Percentiles rank a stretch among this genome's conserved stretches.
phyloP scores from a whole-genome alignment of 768 basidiomycete species.

The Lentinula guzmanii region DNA sequence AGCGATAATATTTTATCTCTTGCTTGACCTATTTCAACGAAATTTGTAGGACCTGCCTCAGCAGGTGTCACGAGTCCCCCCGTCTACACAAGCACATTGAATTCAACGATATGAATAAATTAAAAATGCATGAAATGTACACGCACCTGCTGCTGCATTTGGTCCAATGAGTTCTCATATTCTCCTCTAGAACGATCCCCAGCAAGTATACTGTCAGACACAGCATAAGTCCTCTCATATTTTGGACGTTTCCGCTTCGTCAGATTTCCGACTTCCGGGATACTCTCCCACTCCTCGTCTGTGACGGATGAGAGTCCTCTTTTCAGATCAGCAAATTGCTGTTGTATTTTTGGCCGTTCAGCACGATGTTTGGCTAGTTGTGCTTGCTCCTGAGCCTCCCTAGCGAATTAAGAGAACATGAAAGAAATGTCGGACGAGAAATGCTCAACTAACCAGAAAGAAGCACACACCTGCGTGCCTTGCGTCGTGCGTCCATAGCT shows the following conservation, averaged over 20 bases:
- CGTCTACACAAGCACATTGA: constrained; percentile 23
- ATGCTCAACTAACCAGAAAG: constrained; percentile 31
- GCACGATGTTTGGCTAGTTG: constrained; percentile 73
- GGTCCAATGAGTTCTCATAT: constrained; percentile 73
- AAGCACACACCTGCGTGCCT: constrained; percentile 65
- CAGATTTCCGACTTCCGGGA: constrained; percentile 95
- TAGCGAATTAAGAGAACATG: constrained; percentile 20
- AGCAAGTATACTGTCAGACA: constrained; percentile 90
- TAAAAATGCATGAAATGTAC: background rate
- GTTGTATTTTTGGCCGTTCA: constrained; percentile 91
- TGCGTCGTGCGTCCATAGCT: constrained; percentile 83
- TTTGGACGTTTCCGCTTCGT: constrained; percentile 85
- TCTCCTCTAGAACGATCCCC: constrained; percentile 73
- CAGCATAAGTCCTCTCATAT: constrained; percentile 82
- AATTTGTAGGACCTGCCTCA: constrained; percentile 81
- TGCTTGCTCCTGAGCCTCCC: constrained; percentile 74
- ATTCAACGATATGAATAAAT: background rate
- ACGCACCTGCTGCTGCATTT: constrained; percentile 69
- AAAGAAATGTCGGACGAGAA: constrained; percentile 16
- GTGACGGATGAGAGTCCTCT: constrained; percentile 80
- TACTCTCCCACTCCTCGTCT: constrained; percentile 89
- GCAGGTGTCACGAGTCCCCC: constrained; percentile 82
- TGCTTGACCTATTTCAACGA: constrained; percentile 95
- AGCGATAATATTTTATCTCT: constrained; percentile 91
- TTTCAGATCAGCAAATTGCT: constrained; percentile 94